Conservation (phyloP, 805 yeast genomes). For the Crinitomyces ghanaensis region DNA sequence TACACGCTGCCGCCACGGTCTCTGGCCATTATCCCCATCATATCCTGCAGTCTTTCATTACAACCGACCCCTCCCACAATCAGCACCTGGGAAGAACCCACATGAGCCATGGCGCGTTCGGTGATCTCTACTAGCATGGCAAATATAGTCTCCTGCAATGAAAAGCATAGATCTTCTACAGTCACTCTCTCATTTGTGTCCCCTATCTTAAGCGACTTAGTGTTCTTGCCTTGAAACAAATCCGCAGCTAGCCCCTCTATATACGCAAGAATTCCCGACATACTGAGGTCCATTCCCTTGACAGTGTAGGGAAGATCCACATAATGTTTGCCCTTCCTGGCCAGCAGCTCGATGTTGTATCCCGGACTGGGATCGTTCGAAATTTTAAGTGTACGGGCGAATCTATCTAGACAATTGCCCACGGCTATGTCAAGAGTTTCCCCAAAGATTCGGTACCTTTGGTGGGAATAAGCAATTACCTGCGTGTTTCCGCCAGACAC, state of each 20-base stretch:
- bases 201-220: slow-evolving; percentile 17
- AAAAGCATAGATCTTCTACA: slow-evolving; percentile 80
- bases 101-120: slow-evolving; percentile 98
- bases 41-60: slow-evolving; percentile 78
- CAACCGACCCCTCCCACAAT: slow-evolving; percentile 99
- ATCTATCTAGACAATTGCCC: slow-evolving; percentile 92
- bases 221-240: slow-evolving; percentile 36
- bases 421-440: slow-evolving; percentile 96
- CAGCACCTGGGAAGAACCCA: slow-evolving; percentile 73
- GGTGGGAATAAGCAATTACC: slow-evolving; percentile 91
- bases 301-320: slow-evolving; percentile 90
- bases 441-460: slow-evolving; percentile 95
- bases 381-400: slow-evolving; percentile 82
- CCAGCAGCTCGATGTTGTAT: slow-evolving; percentile 89
- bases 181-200: slow-evolving; percentile 46
- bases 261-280: slow-evolving; percentile 89
- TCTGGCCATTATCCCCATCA: slow-evolving; percentile 92
- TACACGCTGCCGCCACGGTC: slow-evolving; percentile 82
- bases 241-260: slow-evolving; percentile 74
- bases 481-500: slow-evolving; percentile 99
- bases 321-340: slow-evolving; percentile 44
- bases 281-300: slow-evolving; percentile 95
- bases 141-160: slow-evolving; percentile 83
- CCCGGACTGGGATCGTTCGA: slow-evolving; percentile 96
- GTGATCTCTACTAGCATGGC: slow-evolving; percentile 98